Conservation (phyloP, 2,329 filamentous ascomycete genomes). For the Coniochaeta prunicola region DNA sequence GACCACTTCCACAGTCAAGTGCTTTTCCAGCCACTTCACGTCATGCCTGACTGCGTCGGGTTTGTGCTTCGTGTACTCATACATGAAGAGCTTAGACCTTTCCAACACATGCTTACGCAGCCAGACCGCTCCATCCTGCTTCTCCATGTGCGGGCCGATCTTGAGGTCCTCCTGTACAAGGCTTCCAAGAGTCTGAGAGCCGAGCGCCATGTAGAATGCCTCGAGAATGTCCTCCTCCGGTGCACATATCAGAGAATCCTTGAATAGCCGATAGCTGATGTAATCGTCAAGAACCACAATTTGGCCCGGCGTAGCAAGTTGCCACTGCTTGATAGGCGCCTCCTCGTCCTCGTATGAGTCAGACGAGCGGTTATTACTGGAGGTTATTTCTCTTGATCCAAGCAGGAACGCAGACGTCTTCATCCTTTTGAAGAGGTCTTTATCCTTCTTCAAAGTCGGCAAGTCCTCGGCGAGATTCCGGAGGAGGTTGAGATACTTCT, state of each 20-base stretch:
- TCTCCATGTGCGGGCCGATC: conserved; percentile 58
- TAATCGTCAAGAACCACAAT: conserved; percentile 84
- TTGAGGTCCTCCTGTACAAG: conserved; percentile 72
- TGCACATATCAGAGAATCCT: conserved; percentile 73
- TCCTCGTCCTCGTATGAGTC: conserved; percentile 51
- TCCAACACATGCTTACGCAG: conserved; percentile 80
- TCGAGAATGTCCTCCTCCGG: conserved; percentile 87
- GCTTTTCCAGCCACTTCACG: conserved; percentile 82
- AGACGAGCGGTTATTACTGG: conserved; percentile 37
- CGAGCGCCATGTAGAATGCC: conserved; percentile 74
- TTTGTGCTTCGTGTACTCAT: conserved; percentile 64
- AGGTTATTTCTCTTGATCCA: conserved; percentile 67
- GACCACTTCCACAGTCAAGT: conserved; percentile 71
- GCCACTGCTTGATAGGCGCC: conserved; percentile 66
- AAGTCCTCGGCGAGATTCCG: conserved; percentile 72
- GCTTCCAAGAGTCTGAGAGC: conserved; percentile 66
- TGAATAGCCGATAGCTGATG: conserved; percentile 82
- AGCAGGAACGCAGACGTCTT: conserved; percentile 70
- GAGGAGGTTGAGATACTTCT: conserved; percentile 81
- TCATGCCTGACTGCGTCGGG: conserved; percentile 78
- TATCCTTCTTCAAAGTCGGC: conserved; percentile 66
- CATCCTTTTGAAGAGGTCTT: conserved; percentile 69
- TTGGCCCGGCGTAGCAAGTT: conserved; percentile 62
- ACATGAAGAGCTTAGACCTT: conserved; percentile 80
- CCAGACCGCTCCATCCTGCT: conserved; percentile 61